Base-by-base conservation (phyloP, 2,329 filamentous ascomycete genomes). In the Cercospora sp. region DNA sequence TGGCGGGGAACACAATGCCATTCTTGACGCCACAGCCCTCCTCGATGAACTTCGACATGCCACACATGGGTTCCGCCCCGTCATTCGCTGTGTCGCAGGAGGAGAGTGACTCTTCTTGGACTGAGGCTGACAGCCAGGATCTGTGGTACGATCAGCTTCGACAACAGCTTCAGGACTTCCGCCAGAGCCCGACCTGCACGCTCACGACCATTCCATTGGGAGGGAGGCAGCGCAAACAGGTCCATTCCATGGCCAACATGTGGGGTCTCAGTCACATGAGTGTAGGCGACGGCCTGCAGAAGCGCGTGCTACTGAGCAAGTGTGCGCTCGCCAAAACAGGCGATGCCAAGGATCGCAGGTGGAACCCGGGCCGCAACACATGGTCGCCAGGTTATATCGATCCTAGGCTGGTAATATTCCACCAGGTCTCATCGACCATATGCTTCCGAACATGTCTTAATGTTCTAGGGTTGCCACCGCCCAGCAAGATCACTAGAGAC, bases 81-180 rank as follows among this genome's bases (percentile, higher is more conserved):
- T 28, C 30, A 12, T 40, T 30, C 28, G 26, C 62, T 3, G 36
- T 58, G 33, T 30, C 57, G 13, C 64, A 65, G 20, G 64, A 65
- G 31, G 66, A 68, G 13, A 68, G 66, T 26, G 66, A 68, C 51
- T 68, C 58, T 48, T 68, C 66, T 8, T 68, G 66, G 66, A 68
- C 62, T 3, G 66, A 68, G 40, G 58, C 63, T n/a, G 66, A 68
- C 20, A 61, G 60, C 58, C 62, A 65, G 42, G 59, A 68, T 12
- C 62, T 62, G 28, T 68, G 66, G 66, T 60, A 65, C 31, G 63
- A 68, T 12, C 33, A 58, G 5, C 51, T 68, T 4, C 58, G 59
- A 55, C 63, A 63, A 20, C 58, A 68, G 48, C 59, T 68, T 26
- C 48, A 61, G 9, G 63, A 65, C n/a, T 68, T 65, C 28, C 60